Base-by-base conservation (phyloP, 106 monocot genomes). In the Dendrobium nobile region DNA sequence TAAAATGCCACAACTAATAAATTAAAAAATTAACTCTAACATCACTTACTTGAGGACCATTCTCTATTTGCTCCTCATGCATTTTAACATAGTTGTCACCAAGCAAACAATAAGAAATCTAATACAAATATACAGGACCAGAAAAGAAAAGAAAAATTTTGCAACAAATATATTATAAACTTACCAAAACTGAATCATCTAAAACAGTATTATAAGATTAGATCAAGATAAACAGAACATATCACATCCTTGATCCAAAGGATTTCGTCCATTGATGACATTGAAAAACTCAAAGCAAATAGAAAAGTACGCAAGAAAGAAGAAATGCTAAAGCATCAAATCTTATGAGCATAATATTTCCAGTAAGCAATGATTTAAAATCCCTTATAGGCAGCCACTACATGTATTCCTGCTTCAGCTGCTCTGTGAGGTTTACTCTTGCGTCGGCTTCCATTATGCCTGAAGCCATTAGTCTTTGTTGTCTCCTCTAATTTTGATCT, bases 361-460 rank as follows among this genome's bases (percentile, higher is more conserved):
- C 1, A 1, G 64, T 7, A 8, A 72, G 33, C 9, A 72, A 72
- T 40, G 4, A 22, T 5, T 72, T 27, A 72, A 16, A 72, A 72
- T 37, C 72, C 37, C 15, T 33, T 72, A 17, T 72, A 33, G 28
- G 40, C 11, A 72, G 64, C 64, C 5, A 10, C 64, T 22, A 65
- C 64, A 65, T 33, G 72, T 37, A 90, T 84, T 19, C 85, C 93
- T 5, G 93, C 93, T 88, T 93, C 90, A 64, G 93, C 93, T n/a
- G 93, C 93, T 5, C 90, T 87, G 4, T 79, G 84, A 75, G 93
- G 93, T 54, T 85, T 93, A 81, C 86, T 89, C 87, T 93, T 93
- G 20, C 93, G 83, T 33, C 88, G 75, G 75, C 83, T 90, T 42
- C 88, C 85, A 31, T 82, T 88, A 55, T 85, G 88, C 33, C 90